These are phyloP conservation scores for Saposhnikovia divaricata DNA, from an alignment of 129 eudicot genomes.

Conservation along the genomic window DNA sequence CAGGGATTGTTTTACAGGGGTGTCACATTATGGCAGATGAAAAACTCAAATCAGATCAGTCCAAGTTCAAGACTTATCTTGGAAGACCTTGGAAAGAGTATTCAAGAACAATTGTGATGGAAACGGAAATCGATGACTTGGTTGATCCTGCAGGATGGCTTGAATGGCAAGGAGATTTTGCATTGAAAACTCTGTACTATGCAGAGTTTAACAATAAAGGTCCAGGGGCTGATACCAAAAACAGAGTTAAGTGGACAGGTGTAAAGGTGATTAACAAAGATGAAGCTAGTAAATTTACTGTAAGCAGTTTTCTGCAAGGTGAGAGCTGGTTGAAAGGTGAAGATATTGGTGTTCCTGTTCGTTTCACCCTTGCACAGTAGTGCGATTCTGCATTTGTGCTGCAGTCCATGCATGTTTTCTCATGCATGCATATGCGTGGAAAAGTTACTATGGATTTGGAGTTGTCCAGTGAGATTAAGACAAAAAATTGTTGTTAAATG, in stretches of 20 bases:
- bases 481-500: background rate
- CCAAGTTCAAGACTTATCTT: slow-evolving; percentile 11
- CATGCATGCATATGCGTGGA: background rate
- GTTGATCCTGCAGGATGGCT: slow-evolving; percentile 28
- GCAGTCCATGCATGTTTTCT: background rate
- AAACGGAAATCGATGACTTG: slow-evolving; percentile 16
- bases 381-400: background rate
- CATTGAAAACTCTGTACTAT: slow-evolving; percentile 22
- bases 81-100: slow-evolving; percentile 34
- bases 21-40: slow-evolving; percentile 15
- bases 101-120: slow-evolving; percentile 30
- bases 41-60: slow-evolving; percentile 6
- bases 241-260: slow-evolving; percentile 31
- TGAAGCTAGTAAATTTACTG: slow-evolving; percentile 21
- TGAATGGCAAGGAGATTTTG: slow-evolving; percentile 24
- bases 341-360: slow-evolving; percentile 10
- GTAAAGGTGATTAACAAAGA: slow-evolving; percentile 14
- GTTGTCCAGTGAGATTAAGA: background rate
- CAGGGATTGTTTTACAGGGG: slow-evolving; percentile 25
- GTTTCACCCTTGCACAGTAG: background rate
- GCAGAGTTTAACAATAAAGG: slow-evolving; percentile 30
- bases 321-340: slow-evolving; percentile 23
- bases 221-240: slow-evolving; percentile 16
- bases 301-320: slow-evolving; percentile 22
- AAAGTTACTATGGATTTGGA: background rate